Evolutionary conservation across 371 early-diverging fungal genomes (phyloP).

Genomic region (Dinochytrium kinnereticum): DNA sequence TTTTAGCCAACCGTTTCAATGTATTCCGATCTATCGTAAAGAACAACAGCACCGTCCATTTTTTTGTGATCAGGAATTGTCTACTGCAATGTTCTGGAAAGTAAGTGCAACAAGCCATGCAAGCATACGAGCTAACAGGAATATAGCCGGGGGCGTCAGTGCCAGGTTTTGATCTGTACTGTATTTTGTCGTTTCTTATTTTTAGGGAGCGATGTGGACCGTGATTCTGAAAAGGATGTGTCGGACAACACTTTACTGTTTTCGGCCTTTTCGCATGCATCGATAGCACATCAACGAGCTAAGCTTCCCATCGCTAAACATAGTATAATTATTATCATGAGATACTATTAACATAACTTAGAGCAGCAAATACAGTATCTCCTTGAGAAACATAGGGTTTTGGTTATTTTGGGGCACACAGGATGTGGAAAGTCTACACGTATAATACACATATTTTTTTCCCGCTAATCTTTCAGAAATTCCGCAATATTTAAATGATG

Average conservation of each 20-base stretch:
- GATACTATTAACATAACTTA: background rate
- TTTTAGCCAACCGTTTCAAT: constrained; percentile 76
- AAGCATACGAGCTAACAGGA: too few relatives aligned
- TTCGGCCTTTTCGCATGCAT: background rate
- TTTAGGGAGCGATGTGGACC: constrained; percentile 68
- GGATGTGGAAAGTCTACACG: constrained; percentile 99
- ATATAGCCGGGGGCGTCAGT: too few relatives aligned
- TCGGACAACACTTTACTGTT: constrained; percentile 40
- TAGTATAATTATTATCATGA: background rate
- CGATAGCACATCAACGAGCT: constrained; percentile 38
- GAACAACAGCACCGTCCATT: constrained; percentile 73
- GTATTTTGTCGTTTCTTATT: background rate
- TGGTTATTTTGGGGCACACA: constrained; percentile 96
- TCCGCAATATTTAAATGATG: constrained; percentile 97
- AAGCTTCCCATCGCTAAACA: constrained; percentile 34
- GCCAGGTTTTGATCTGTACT: too few relatives aligned
- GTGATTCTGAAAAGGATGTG: constrained; percentile 68
- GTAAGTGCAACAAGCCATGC: too few relatives aligned
- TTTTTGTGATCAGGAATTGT: too few relatives aligned
- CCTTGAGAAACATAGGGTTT: constrained; percentile 84
- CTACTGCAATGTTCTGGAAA: too few relatives aligned
- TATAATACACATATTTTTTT: constrained; percentile 35
- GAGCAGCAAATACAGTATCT: constrained; percentile 76
- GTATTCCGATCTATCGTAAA: constrained; percentile 65
- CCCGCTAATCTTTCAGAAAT: constrained; percentile 58